Evolutionary conservation across 345 rosid species (phyloP).

Genomic region (Anastatica hierochuntica): DNA sequence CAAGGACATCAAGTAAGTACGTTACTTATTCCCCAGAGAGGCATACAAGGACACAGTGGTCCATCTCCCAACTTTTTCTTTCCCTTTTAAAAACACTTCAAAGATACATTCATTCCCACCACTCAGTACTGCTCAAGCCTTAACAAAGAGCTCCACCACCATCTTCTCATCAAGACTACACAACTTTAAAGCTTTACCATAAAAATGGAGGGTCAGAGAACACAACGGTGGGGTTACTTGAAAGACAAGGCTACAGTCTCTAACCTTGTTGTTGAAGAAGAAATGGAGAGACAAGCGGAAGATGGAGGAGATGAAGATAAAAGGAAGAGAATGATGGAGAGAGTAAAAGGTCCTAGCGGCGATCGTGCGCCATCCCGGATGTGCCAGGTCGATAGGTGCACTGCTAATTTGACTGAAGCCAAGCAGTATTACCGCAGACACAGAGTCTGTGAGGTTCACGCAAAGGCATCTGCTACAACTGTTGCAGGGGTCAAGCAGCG

Average conservation of each 20-base stretch:
- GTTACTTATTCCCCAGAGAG: slow-evolving; percentile 31
- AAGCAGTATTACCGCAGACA: slow-evolving; percentile 77
- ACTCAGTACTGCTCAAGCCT: slow-evolving; percentile 11
- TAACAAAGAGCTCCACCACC: slow-evolving; percentile 17
- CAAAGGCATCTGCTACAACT: slow-evolving; percentile 51
- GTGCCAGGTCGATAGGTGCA: slow-evolving; percentile 70
- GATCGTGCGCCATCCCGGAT: slow-evolving; percentile 29
- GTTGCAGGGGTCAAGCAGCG: slow-evolving; percentile 63
- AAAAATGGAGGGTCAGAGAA: slow-evolving; percentile 31
- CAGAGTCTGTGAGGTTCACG: slow-evolving; percentile 78
- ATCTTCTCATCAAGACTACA: neutral
- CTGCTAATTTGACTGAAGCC: slow-evolving; percentile 49
- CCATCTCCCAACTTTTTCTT: slow-evolving; percentile 23
- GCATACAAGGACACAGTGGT: slow-evolving; percentile 31
- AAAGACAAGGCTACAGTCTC: slow-evolving; percentile 29
- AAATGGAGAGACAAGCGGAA: slow-evolving; percentile 26
- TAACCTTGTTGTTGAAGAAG: slow-evolving; percentile 37
- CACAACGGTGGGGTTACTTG: slow-evolving; percentile 18
- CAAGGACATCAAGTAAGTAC: slow-evolving; percentile 21
- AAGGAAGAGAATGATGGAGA: slow-evolving; percentile 15
- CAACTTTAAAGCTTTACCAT: slow-evolving; percentile 7
- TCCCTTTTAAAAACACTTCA: slow-evolving; percentile 22
- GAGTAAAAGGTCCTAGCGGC: too few relatives aligned
- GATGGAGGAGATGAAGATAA: slow-evolving; percentile 28
- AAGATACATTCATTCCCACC: too few relatives aligned